phyloP scores from a whole-genome alignment of 352 stramenopile species.

The Pythium myriotylum region DNA sequence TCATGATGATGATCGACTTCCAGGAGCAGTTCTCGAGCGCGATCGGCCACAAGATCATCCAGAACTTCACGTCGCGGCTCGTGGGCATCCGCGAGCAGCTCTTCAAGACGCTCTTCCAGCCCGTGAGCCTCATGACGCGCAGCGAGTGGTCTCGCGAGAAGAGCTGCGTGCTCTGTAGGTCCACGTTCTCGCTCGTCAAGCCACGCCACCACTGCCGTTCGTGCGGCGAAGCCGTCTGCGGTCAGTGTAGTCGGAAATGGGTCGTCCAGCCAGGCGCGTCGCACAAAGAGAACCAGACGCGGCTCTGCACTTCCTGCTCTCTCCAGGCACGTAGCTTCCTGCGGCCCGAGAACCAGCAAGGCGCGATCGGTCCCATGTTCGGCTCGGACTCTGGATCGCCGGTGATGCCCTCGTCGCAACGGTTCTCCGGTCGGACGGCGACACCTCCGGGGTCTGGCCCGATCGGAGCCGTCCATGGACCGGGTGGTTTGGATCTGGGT shows the following conservation, averaged over 20 bases:
- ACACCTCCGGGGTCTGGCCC: conserved; percentile 15
- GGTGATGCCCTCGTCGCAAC: conserved; percentile 1
- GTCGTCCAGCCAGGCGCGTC: conserved; percentile 62
- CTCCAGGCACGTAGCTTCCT: conserved; percentile 70
- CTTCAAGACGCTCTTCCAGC: conserved; percentile 83
- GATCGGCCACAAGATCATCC: conserved; percentile 68
- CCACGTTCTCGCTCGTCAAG: conserved; percentile 74
- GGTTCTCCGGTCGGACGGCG: conserved; percentile 12
- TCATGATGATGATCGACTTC: conserved; percentile 88
- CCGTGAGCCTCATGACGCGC: conserved; percentile 60
- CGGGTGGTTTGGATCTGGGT: conserved; percentile 9
- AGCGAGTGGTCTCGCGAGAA: conserved; percentile 60
- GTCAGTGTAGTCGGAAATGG: conserved; percentile 84
- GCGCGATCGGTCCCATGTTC: conserved; percentile 4
- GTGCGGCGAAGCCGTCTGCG: conserved; percentile 82
- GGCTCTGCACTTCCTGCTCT: conserved; percentile 81
- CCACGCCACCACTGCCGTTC: conserved; percentile 78
- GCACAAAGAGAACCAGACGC: conserved; percentile 60
- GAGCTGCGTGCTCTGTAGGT: conserved; percentile 69
- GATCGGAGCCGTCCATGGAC: neutral
- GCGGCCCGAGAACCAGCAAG: conserved; percentile 24
- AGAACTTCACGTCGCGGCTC: conserved; percentile 79
- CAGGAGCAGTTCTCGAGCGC: conserved; percentile 72
- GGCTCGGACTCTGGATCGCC: conserved; percentile 28
- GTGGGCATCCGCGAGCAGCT: conserved; percentile 80